Base-by-base conservation (phyloP, 805 yeast species). In the Wickerhamiella allomyrinae region DNA sequence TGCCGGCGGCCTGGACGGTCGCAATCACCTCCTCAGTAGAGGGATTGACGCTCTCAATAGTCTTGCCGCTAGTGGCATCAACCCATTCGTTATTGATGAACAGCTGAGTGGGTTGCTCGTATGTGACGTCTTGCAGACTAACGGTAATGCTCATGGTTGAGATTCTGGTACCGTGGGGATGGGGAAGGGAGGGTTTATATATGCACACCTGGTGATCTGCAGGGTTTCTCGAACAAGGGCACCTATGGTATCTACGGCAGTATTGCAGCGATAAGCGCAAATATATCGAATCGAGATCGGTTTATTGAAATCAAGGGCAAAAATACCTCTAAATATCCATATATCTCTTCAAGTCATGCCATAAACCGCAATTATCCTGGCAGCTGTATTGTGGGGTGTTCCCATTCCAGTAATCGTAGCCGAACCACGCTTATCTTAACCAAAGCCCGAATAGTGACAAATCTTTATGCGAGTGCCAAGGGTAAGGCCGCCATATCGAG, bases 71-170 rank as follows among this genome's bases (percentile, higher is more conserved):
- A 46, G 67, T 63, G 11, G 86, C 72, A 39, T 69, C 60, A 21
- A 53, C 55, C 41, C 45, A 54, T 44, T 69, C 83, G 62, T 83
- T 83, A 68, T 84, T 79, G 60, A 87, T 84, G 70, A 83, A 87
- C 53, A 87, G 66, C 29, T 52, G 52, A 9, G 81, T 77, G 53
- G 95, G 95, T 66, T 82, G 93, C 40, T 74, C 69, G 57, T 79
- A 80, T 27, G 68, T 63, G 24, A 55, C 22, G 22, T 44, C 49
- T 34, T 50, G 49, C 19, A 51, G 42, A 14, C 54, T 48, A 4
- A 57, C 51, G 34, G 22, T 36, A 8, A 36, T 29, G 39, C 39
- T 36, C 39, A 36, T 36, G 10, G 3, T 23, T 6, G 11, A 15
- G 14, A 4, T n/a, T n/a, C n/a, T n/a, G n/a, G n/a, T n/a, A n/a